Evolutionary conservation across 768 basidiomycete genomes (phyloP).

Genomic region (Agaricus bisporus): DNA sequence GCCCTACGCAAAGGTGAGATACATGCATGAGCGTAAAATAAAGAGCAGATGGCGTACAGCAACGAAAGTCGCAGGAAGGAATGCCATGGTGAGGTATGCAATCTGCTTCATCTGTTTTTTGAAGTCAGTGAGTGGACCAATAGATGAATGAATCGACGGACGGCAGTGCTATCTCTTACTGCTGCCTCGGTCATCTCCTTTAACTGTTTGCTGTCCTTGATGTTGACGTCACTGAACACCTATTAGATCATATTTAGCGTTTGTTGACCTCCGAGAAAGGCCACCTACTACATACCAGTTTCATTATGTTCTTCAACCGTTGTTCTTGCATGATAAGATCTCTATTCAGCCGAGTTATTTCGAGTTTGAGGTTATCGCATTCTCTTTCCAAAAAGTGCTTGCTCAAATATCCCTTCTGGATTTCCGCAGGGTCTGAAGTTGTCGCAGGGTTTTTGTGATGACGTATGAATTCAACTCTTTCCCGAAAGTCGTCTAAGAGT

Average conservation of each 20-base stretch:
- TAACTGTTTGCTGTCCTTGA: constrained; percentile 49
- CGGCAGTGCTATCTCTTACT: constrained; percentile 36
- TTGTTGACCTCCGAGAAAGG: not conserved
- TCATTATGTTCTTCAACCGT: constrained; percentile 47
- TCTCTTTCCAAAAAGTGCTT: constrained; percentile 35
- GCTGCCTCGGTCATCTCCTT: constrained; percentile 45
- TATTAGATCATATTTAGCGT: constrained; percentile 15
- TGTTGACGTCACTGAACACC: constrained; percentile 58
- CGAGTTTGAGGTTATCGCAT: constrained; percentile 41
- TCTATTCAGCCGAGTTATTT: constrained; percentile 40
- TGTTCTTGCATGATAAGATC: constrained; percentile 40
- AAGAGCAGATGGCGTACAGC: constrained; percentile 28
- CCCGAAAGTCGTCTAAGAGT: constrained; percentile 48
- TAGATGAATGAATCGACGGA: constrained; percentile 5
- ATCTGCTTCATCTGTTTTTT: constrained; percentile 44
- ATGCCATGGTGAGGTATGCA: constrained; percentile 57
- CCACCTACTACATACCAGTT: constrained; percentile 30
- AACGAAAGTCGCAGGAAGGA: constrained; percentile 50
- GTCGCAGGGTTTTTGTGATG: constrained; percentile 49
- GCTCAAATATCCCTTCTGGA: constrained; percentile 23
- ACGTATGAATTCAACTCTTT: constrained; percentile 44
- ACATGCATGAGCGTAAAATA: not conserved
- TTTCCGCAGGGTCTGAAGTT: constrained; percentile 21
- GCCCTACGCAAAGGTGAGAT: constrained; percentile 24
- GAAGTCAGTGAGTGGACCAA: not conserved